Evolutionary conservation across 768 basidiomycete genomes (phyloP), one percentile per base, ranked within the genome.

Genomic region (Russula brevipes): DNA sequence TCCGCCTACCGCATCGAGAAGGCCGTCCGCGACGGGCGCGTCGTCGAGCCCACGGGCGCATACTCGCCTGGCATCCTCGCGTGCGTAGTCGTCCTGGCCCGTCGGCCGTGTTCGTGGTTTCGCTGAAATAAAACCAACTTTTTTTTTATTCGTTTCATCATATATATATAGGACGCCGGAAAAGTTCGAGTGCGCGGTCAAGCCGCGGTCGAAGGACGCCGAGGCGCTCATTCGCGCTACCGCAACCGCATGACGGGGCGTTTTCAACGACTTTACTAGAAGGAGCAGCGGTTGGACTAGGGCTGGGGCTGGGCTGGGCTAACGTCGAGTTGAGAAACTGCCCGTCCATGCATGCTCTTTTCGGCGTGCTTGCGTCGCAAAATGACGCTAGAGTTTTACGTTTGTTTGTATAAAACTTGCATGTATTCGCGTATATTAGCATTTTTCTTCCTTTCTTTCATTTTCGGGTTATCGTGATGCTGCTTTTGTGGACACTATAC

Each of bases 41-140:
- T 54, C 19, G 50, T 69, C 38, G 68, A 66, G 31, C 69, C 68
- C 16, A 46, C 58, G 3, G 61, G 60, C 16, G 65, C 63, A 1
- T 69, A 53, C 42, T 30, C 64, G 1, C 54, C 68, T 17, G 69
- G 69, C 55, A 65, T 68, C 51, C 60, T 69, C 38, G 49, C 60
- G 68, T 69, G 47, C 50, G 68, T 65, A 46, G 6, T 31, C 14
- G 41, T 14, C 16, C 16, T 45, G 45, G 19, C 42, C 16, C 38
- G 5, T 7, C 30, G 11, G 16, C 30, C 3, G 3, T 35, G 14
- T 14, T 16, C 16, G 16, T n/a, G n/a, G n/a, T 51, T 51, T 51
- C 30, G 30, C 33, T 51, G 2, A 33, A 44, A 5, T 8, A 16
- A 0, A 0, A 24, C 24, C 24, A 24, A 5, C 10, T 16, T 8